These are phyloP conservation scores for Euphrasia arctica DNA, from an alignment of 305 asterid genomes.

Conservation along the genomic window DNA sequence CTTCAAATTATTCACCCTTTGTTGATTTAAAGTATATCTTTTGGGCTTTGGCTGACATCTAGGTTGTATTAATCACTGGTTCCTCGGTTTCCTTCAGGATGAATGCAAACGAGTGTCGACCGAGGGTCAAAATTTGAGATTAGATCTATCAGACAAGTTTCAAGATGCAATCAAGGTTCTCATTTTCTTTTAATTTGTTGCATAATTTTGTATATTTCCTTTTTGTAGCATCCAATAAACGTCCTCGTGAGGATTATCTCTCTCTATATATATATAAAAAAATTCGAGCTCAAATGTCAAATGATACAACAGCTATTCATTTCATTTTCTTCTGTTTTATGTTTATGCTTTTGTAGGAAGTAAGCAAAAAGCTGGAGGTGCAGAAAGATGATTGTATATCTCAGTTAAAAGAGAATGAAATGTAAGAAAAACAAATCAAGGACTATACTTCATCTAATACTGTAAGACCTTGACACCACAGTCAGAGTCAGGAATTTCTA, in stretches of 20 bases:
- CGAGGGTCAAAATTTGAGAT: conserved; percentile 87
- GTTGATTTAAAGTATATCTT: conserved; percentile 2
- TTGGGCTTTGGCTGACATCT: conserved; percentile 5
- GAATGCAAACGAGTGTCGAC: conserved; percentile 91
- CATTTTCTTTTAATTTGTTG: conserved; percentile 13
- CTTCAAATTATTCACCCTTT: conserved; percentile 10
- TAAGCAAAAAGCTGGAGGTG: conserved; percentile 89
- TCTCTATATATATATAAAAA: neutral
- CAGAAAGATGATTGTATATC: conserved; percentile 89
- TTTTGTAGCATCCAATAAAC: conserved; percentile 13
- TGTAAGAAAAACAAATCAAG: conserved; percentile 54
- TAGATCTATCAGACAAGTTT: conserved; percentile 87
- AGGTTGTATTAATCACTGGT: neutral
- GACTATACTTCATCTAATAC: conserved; percentile 21
- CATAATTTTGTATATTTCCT: conserved; percentile 18
- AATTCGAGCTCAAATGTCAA: conserved; percentile 15
- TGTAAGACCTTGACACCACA: neutral
- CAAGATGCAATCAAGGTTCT: conserved; percentile 94
- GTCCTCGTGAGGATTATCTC: neutral
- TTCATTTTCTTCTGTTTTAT: conserved; percentile 19
- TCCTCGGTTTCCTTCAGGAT: conserved; percentile 45
- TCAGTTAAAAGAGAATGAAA: conserved; percentile 95
- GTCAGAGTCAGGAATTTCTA: too few relatives aligned
- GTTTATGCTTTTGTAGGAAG: conserved; percentile 58
- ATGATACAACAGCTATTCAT: conserved; percentile 8